Conservation (phyloP, 1,139 yeast genomes). For the Diutina rugosa region DNA sequence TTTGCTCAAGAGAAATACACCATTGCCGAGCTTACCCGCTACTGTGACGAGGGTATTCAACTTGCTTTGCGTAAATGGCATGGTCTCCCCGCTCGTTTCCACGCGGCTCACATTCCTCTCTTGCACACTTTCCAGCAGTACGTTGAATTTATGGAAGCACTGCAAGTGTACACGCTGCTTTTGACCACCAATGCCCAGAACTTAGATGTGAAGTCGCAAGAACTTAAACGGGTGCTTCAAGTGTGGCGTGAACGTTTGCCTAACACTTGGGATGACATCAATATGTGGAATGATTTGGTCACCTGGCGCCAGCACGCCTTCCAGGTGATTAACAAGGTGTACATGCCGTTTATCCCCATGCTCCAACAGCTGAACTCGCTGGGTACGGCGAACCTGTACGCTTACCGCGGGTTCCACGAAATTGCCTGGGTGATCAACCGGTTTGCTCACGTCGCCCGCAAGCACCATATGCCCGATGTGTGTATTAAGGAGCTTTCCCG, state of each 20-base stretch:
- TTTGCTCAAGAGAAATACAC: conserved; percentile 85
- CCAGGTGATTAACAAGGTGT: conserved; percentile 90
- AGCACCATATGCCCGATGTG: conserved; percentile 94
- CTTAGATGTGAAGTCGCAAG: conserved; percentile 84
- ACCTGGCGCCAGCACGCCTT: conserved; percentile 99
- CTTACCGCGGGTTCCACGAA: conserved; percentile 95
- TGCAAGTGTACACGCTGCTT: conserved; percentile 83
- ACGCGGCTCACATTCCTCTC: conserved; percentile 80
- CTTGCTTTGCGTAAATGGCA: conserved; percentile 89
- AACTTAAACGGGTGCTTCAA: conserved; percentile 82
- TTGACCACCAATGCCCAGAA: conserved; percentile 88
- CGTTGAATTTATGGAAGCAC: conserved; percentile 95
- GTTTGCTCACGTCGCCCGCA: conserved; percentile 96
- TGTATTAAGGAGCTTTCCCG: conserved; percentile 87
- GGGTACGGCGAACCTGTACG: conserved; percentile 76
- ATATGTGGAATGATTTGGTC: conserved; percentile 93
- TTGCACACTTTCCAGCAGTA: conserved; percentile 94
- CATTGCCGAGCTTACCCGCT: conserved; percentile 64
- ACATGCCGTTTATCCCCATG: conserved; percentile 84
- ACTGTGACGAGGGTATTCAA: conserved; percentile 95
- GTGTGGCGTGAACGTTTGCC: conserved; percentile 98
- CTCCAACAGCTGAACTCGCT: conserved; percentile 65
- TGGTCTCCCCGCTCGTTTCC: conserved; percentile 66
- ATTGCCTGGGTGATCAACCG: conserved; percentile 98
- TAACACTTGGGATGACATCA: conserved; percentile 93